These are phyloP conservation scores for Haplographium delicatum DNA, from an alignment of 495 filamentous ascomycete species.

Conservation along the genomic window DNA sequence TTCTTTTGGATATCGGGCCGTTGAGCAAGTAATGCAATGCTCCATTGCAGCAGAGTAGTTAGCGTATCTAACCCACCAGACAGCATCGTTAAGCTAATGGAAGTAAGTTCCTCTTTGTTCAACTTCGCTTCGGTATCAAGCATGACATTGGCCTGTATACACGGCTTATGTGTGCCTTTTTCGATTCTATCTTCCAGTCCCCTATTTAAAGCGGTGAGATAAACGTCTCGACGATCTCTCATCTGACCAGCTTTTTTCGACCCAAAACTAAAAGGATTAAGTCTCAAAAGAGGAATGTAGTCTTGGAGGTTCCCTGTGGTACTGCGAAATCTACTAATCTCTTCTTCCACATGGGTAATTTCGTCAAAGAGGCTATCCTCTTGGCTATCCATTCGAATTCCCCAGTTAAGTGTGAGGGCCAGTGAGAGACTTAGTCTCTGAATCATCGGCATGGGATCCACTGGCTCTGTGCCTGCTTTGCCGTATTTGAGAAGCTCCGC, in stretches of 20 bases:
- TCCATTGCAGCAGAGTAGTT: conserved; percentile 58
- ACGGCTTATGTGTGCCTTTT: conserved; percentile 54
- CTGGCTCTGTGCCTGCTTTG: conserved; percentile 42
- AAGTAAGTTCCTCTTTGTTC: conserved; percentile 52
- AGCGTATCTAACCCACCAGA: conserved; percentile 60
- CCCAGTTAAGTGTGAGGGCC: conserved; percentile 59
- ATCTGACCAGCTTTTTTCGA: conserved; percentile 50
- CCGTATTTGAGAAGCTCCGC: conserved; percentile 53
- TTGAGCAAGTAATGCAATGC: conserved; percentile 51
- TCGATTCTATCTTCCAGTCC: conserved; percentile 53
- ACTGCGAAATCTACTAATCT: conserved; percentile 51
- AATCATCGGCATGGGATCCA: conserved; percentile 58
- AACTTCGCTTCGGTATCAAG: conserved; percentile 55
- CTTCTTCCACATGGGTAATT: conserved; percentile 58
- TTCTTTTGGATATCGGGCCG: conserved; percentile 56
- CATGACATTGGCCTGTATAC: conserved; percentile 61
- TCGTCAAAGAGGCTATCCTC: conserved; percentile 56
- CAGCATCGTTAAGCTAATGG: conserved; percentile 59
- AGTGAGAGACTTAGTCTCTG: conserved; percentile 53
- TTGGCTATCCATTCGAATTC: conserved; percentile 49
- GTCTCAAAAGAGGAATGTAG: conserved; percentile 54
- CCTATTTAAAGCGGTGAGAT: conserved; percentile 45
- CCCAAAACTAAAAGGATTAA: conserved; percentile 50
- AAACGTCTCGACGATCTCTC: conserved; percentile 55
- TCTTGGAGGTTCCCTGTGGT: conserved; percentile 61